Base-by-base conservation (phyloP, 2,329 filamentous ascomycete genomes). In the Scytalidium sp. region DNA sequence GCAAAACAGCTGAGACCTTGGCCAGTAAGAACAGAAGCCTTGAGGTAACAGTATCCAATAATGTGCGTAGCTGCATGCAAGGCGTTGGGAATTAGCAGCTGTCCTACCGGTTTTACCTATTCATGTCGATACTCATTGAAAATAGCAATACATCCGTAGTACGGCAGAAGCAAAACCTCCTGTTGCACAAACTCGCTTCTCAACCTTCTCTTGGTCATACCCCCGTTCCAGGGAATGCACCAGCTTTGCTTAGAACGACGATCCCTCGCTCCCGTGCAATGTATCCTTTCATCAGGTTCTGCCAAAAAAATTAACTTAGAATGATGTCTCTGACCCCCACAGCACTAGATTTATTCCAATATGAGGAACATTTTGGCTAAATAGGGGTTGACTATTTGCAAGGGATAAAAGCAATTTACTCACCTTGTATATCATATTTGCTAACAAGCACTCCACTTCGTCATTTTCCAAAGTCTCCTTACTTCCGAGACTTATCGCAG, bases 361-460 rank as follows among this genome's bases (percentile, higher is more conserved):
- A n/a, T n/a, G n/a, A n/a, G n/a, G n/a, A n/a, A n/a, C n/a, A n/a
- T n/a, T n/a, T n/a, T n/a, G n/a, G n/a, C n/a, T n/a, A n/a, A n/a
- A n/a, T n/a, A n/a, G n/a, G n/a, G n/a, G n/a, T n/a, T n/a, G n/a
- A n/a, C n/a, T n/a, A n/a, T n/a, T n/a, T n/a, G n/a, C n/a, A n/a
- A n/a, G n/a, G n/a, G n/a, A n/a, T 9, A 36, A 21, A 50, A 49
- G 29, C 21, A 45, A 49, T 36, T 15, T 36, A n/a, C 75, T 53
- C 70, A 96, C 93, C 83, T 97, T 99, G 76, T 97, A 99, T 54
- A 99, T 96, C 81, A 97, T 89, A 66, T 97, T 97, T 22, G 94
- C 90, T 62, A 99, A 66, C 60, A 97, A 73, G 67, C 94, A 99
- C 69, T 99, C 95, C 3, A 97, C 92, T 69, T 99, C 94, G 64